phyloP scores from a whole-genome alignment of 2,329 filamentous ascomycete genomes.

The Fusarium paranaense region DNA sequence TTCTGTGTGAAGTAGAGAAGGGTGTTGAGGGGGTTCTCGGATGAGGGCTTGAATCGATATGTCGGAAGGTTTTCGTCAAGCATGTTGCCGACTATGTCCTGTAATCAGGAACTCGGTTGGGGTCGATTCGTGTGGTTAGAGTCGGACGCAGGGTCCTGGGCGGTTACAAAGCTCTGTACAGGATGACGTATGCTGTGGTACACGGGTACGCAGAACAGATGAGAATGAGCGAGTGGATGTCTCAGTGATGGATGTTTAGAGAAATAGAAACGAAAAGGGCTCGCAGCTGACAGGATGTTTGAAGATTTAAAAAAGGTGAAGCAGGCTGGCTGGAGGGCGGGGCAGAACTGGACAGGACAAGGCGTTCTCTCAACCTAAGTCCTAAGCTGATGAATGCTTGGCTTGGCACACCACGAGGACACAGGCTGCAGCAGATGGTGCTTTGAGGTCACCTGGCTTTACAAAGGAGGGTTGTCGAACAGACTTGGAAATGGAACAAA shows the following conservation, averaged over 20 bases:
- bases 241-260: not conserved
- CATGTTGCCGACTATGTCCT: constrained; percentile 63
- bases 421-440: not conserved
- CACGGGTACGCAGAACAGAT: not conserved
- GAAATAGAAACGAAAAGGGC: not conserved
- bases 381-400: not conserved
- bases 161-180: constrained; percentile 11
- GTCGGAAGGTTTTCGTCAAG: constrained; percentile 94
- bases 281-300: not conserved
- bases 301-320: constrained; percentile 1
- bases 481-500: not conserved
- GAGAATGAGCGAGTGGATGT: not conserved
- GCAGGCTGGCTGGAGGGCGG: not conserved
- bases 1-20: constrained; percentile 74
- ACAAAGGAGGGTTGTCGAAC: not conserved
- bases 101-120: not conserved
- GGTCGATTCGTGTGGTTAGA: not conserved
- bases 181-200: constrained; percentile 20
- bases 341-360: not conserved
- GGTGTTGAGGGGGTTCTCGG: constrained; percentile 66
- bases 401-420: not conserved
- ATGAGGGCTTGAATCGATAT: constrained; percentile 65
- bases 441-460: not conserved
- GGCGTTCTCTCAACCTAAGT: constrained; percentile 1
- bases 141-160: not conserved